These are phyloP conservation scores for Caloboletus inedulis DNA, from an alignment of 1,284 basidiomycete genomes.

Conservation along the genomic window DNA sequence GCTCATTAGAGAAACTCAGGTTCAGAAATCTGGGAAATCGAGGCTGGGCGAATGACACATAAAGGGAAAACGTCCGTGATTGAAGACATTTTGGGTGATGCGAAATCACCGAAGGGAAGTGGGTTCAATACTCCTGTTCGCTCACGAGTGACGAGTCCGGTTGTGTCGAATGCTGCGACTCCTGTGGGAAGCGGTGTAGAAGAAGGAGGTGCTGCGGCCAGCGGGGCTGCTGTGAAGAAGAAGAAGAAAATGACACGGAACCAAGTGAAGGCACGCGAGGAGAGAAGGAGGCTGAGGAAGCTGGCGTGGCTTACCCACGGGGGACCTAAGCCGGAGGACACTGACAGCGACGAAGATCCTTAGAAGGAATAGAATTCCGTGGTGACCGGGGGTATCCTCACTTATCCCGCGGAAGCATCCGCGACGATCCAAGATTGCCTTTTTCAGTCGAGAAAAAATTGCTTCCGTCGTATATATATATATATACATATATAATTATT, in stretches of 20 bases:
- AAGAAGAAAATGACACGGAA: slow-evolving; percentile 93
- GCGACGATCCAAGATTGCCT: slow-evolving; percentile 37
- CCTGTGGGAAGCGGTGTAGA: slow-evolving; percentile 74
- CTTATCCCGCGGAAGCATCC: slow-evolving; percentile 27
- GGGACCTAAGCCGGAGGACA: slow-evolving; percentile 76
- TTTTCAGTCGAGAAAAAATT: slow-evolving; percentile 24
- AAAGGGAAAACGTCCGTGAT: slow-evolving; percentile 85
- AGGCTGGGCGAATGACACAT: slow-evolving; percentile 77
- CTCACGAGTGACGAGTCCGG: slow-evolving; percentile 63
- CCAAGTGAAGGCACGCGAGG: slow-evolving; percentile 85
- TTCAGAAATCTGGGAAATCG: slow-evolving; percentile 81
- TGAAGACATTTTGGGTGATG: slow-evolving; percentile 69
- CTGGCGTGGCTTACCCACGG: slow-evolving; percentile 83
- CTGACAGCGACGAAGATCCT: slow-evolving; percentile 54
- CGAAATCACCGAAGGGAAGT: slow-evolving; percentile 66
- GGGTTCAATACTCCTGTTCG: slow-evolving; percentile 64
- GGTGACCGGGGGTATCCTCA: slow-evolving; percentile 18
- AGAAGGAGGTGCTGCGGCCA: slow-evolving; percentile 42
- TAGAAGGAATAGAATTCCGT: slow-evolving; percentile 4
- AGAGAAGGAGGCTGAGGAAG: slow-evolving; percentile 76
- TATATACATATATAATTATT: neutral
- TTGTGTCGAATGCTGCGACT: slow-evolving; percentile 58
- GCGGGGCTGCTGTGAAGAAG: slow-evolving; percentile 55
- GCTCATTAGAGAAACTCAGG: slow-evolving; percentile 42
- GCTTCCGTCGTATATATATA: slow-evolving; percentile 12